Evolutionary conservation across 2,329 filamentous ascomycete species (phyloP).

Genomic region (Ophiostoma sp.): DNA sequence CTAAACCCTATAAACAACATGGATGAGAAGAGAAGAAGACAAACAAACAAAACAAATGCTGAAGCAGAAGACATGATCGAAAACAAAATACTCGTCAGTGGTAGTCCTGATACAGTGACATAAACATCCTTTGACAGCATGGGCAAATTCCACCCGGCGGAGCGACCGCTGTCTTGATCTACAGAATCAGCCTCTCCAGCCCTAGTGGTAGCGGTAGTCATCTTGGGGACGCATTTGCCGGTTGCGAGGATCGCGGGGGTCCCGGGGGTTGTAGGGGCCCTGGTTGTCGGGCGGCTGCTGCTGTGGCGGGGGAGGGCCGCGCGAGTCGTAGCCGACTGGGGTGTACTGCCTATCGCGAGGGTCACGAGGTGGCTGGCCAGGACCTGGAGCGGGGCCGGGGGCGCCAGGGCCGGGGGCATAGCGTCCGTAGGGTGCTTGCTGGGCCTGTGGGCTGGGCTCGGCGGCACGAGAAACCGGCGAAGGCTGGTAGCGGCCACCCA

Average conservation of each 20-base stretch:
- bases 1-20: conserved; percentile 3
- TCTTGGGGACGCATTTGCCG: conserved; percentile 27
- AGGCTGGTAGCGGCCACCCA: conserved; percentile 30
- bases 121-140: background rate
- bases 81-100: background rate
- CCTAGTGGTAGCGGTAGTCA: conserved; percentile 27
- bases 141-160: background rate
- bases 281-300: background rate
- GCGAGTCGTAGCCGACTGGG: conserved; percentile 31
- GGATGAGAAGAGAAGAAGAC: background rate
- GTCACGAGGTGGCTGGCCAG: conserved; percentile 25
- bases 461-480: conserved; percentile 27
- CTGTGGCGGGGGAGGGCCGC: conserved; percentile 25
- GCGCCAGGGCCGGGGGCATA: conserved; percentile 14
- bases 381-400: background rate
- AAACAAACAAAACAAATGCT: background rate
- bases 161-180: too few species aligned
- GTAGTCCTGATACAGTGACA: background rate
- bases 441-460: conserved; percentile 21
- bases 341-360: conserved; percentile 30
- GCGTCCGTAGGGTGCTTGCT: conserved; percentile 18
- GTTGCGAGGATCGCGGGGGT: conserved; percentile 24
- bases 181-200: background rate
- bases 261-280: conserved; percentile 20
- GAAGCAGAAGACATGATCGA: background rate